Percentiles rank a stretch among this genome's conserved stretches.
These are phyloP conservation scores for Talaromyces adpressus DNA, from an alignment of 495 filamentous ascomycete genomes.

Conservation along the genomic window DNA sequence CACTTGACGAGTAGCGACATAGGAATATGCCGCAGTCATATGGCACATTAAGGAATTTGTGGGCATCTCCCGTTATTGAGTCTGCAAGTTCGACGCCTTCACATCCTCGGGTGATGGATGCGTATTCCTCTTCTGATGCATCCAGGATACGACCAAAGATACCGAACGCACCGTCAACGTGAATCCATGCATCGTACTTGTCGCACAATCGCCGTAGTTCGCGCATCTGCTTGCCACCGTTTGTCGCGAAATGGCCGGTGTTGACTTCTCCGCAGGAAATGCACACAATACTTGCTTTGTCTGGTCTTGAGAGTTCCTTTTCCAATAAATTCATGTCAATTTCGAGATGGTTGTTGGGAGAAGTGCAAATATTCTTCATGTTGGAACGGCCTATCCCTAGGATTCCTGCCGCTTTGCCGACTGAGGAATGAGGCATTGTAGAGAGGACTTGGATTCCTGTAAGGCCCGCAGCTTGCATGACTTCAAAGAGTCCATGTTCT, in stretches of 20 bases:
- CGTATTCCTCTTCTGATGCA: constrained; percentile 44
- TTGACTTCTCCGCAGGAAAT: constrained; percentile 87
- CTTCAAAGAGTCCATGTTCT: constrained; percentile 60
- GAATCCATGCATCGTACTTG: constrained; percentile 74
- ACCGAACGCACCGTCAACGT: constrained; percentile 89
- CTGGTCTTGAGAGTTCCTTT: constrained; percentile 39
- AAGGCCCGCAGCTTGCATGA: constrained; percentile 55
- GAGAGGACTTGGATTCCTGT: constrained; percentile 68
- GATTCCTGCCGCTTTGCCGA: constrained; percentile 75
- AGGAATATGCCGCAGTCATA: constrained; percentile 94
- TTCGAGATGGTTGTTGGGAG: constrained; percentile 47
- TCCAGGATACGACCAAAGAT: constrained; percentile 67
- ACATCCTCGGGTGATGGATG: constrained; percentile 41
- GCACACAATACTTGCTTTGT: constrained; percentile 63
- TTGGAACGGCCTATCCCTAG: constrained; percentile 69
- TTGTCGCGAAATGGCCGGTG: constrained; percentile 74
- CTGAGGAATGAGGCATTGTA: constrained; percentile 73
- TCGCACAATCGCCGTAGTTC: constrained; percentile 63
- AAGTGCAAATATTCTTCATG: constrained; percentile 52
- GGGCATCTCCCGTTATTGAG: constrained; percentile 78
- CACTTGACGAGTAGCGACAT: constrained; percentile 44
- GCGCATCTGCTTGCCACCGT: constrained; percentile 49
- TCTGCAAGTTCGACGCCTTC: constrained; percentile 78
- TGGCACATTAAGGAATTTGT: constrained; percentile 93
- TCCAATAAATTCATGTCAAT: constrained; percentile 60